Evolutionary conservation across 768 basidiomycete species (phyloP), one percentile per base, ranked within the genome.

Genomic region (Hydnomerulius pinastri): DNA sequence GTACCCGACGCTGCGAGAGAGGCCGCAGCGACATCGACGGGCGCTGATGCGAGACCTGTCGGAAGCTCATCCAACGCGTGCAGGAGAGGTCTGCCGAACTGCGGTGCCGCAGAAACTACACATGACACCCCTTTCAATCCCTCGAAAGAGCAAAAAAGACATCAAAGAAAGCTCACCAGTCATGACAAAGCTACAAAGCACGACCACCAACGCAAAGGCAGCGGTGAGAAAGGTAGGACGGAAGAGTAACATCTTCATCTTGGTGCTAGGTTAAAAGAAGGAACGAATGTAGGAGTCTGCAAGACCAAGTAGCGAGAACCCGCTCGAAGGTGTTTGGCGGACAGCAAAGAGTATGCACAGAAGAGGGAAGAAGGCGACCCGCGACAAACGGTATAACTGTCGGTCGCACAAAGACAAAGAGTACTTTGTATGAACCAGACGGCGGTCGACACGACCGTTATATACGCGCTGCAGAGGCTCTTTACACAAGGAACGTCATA

Each of bases 211-310:
- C 17, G 48, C n/a, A 47, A 38, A 50, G 2, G 32, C 24, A 2
- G 50, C 40, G 1, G 50, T 35, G 38, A 67, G 29, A 37, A 56
- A 57, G 20, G 52, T 43, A 12, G 63, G 49, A 5, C 60, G 66
- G 38, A 60, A 65, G 40, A 60, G 46, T 25, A 53, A 18, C 60
- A 65, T 56, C 40, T 54, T 54, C 53, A 59, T 62, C 30, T 61
- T 46, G 20, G 24, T 12, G 8, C 37, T 11, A 4, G 9, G 12
- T 23, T 13, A 21, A 37, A 21, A 6, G 41, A 24, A 12, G n/a
- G 20, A 47, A 53, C 5, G 44, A 48, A 47, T 3, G 53, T 6
- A 47, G 11, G 8, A 9, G 43, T 18, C 20, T 13, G 11, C 10
- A 20, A 27, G 36, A 40, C 20, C 2, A 27, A 30, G 49, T 53